Evolutionary conservation across 345 rosid genomes (phyloP).

Genomic region (Clausena lansium): DNA sequence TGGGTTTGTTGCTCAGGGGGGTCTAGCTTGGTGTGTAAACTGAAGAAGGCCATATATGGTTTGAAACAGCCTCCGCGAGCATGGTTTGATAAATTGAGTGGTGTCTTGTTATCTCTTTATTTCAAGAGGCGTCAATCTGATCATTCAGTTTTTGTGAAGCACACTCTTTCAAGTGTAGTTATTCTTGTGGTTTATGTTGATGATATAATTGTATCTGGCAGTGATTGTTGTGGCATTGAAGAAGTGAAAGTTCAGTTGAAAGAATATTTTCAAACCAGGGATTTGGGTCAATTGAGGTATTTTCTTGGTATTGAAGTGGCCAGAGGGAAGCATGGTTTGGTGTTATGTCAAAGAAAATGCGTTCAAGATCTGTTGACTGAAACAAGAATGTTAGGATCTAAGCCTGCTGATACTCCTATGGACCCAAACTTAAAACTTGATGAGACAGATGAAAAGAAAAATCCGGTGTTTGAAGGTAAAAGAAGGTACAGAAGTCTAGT

Average conservation of each 20-base stretch:
- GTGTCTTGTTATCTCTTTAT: too few relatives aligned
- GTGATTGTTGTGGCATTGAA: background rate
- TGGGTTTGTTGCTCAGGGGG: background rate
- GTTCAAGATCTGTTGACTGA: background rate
- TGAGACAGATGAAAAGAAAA: too few relatives aligned
- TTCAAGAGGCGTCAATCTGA: too few relatives aligned
- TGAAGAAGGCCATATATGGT: too few relatives aligned
- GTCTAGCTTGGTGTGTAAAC: too few relatives aligned
- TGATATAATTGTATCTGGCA: background rate
- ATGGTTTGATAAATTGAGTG: too few relatives aligned
- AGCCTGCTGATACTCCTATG: background rate
- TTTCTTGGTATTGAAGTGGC: background rate
- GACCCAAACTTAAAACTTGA: background rate
- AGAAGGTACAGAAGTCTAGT: background rate
- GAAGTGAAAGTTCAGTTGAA: background rate
- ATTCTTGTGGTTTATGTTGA: background rate
- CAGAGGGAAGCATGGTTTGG: background rate
- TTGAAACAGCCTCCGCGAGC: rapidly evolving
- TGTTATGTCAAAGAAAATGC: background rate
- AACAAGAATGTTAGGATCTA: background rate
- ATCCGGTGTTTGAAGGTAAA: background rate
- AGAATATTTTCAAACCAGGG: background rate
- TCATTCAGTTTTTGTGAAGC: too few relatives aligned
- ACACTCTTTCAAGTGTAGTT: background rate
- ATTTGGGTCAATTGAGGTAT: background rate